These are phyloP conservation scores for Leishmania martiniquensis DNA, from an alignment of 208 protist genomes.

Conservation along the genomic window DNA sequence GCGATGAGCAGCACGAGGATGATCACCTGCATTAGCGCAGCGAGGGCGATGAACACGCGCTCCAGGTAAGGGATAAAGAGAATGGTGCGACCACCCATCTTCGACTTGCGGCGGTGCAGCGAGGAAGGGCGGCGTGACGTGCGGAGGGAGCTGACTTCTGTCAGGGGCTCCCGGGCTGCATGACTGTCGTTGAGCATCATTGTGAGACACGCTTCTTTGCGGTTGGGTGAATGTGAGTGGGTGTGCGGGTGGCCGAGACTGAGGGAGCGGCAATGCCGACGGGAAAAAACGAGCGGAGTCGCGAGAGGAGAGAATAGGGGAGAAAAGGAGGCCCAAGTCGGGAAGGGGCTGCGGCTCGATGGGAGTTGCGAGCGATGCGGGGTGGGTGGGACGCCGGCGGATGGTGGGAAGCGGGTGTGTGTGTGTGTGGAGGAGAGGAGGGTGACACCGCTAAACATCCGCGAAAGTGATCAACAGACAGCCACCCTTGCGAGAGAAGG, in stretches of 20 bases:
- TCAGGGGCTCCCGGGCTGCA: constrained; percentile 7
- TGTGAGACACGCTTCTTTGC: background rate
- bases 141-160: constrained; percentile 18
- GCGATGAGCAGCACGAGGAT: constrained; percentile 28
- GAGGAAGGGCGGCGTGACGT: constrained; percentile 23
- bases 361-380: background rate
- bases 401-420: background rate
- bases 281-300: background rate
- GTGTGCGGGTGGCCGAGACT: background rate
- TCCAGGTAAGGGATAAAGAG: constrained; percentile 26
- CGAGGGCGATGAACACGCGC: constrained; percentile 25
- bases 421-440: background rate
- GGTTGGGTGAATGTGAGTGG: background rate
- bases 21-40: constrained; percentile 13
- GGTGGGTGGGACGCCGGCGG: no score
- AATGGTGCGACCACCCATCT: constrained; percentile 17
- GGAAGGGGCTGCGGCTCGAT: background rate
- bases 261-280: background rate
- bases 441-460: background rate
- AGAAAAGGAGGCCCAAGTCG: background rate
- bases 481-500: background rate
- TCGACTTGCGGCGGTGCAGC: constrained; percentile 31
- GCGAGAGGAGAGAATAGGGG: background rate
- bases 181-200: background rate
- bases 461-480: background rate